Evolutionary conservation across 768 basidiomycete species (phyloP).

Genomic region (Tephrocybe sp.): DNA sequence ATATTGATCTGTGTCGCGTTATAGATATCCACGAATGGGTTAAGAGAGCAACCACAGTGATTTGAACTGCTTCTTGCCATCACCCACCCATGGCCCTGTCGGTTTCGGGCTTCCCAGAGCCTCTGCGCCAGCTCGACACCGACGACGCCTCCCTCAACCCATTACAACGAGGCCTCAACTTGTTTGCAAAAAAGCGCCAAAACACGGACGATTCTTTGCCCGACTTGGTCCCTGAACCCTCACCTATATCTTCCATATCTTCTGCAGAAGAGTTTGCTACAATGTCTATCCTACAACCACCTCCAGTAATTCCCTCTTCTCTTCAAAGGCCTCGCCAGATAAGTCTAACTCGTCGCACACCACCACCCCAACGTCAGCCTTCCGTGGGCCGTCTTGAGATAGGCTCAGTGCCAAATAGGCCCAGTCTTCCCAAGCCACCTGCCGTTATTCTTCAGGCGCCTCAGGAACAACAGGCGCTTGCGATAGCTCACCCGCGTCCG

Average conservation of each 20-base stretch:
- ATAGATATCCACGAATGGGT: slow-evolving; percentile 6
- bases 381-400: slow-evolving; percentile 29
- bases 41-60: slow-evolving; percentile 17
- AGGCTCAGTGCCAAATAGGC: slow-evolving; percentile 18
- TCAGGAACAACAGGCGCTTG: not conserved
- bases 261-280: slow-evolving; percentile 19
- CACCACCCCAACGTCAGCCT: slow-evolving; percentile 24
- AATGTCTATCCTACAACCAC: slow-evolving; percentile 21
- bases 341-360: slow-evolving; percentile 23
- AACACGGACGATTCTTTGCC: slow-evolving; percentile 18
- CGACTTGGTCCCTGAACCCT: not conserved
- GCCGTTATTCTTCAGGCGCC: slow-evolving; percentile 20
- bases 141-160: slow-evolving; percentile 13
- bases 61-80: slow-evolving; percentile 7
- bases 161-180: slow-evolving; percentile 18
- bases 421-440: slow-evolving; percentile 18
- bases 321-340: slow-evolving; percentile 17
- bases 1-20: slow-evolving; percentile 14
- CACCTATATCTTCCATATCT: not conserved
- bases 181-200: slow-evolving; percentile 26
- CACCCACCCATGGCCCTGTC: slow-evolving; percentile 29
- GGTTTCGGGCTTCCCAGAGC: slow-evolving; percentile 37
- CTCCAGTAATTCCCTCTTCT: slow-evolving; percentile 11
- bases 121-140: slow-evolving; percentile 21
- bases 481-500: slow-evolving; percentile 17